phyloP scores from a whole-genome alignment of 306 rosid genomes.

The Hylodesmum podocarpum region DNA sequence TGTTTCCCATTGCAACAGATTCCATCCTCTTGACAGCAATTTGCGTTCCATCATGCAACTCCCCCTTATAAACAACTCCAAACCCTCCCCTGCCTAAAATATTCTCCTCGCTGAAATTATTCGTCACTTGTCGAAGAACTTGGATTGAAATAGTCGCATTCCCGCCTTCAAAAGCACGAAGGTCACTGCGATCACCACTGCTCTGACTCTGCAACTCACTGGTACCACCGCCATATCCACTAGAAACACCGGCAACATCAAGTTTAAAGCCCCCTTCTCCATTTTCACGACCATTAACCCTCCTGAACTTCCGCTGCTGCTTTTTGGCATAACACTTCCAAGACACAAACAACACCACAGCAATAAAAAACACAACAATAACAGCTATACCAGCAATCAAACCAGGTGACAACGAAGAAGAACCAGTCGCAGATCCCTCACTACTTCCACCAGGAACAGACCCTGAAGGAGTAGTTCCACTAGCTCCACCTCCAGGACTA shows the following conservation, averaged over 20 bases:
- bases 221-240: conserved; percentile 61
- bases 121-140: conserved; percentile 65
- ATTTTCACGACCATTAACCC: conserved; percentile 55
- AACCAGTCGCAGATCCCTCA: neutral
- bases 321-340: conserved; percentile 56
- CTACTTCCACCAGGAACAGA: conserved; percentile 39
- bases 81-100: conserved; percentile 90
- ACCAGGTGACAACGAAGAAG: conserved; percentile 42
- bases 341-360: conserved; percentile 56
- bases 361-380: conserved; percentile 52
- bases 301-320: conserved; percentile 54
- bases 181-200: conserved; percentile 56
- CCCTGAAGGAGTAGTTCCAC: conserved; percentile 39
- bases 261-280: conserved; percentile 56
- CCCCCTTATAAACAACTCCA: conserved; percentile 91
- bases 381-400: conserved; percentile 66
- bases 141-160: conserved; percentile 64
- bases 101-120: conserved; percentile 73
- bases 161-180: conserved; percentile 59
- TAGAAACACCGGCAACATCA: conserved; percentile 48
- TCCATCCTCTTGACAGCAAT: conserved; percentile 94
- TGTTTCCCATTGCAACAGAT: conserved; percentile 62
- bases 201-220: conserved; percentile 79
- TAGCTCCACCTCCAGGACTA: conserved; percentile 43
- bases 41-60: conserved; percentile 76